These are phyloP conservation scores for Rhinocladiella mackenziei DNA, from an alignment of 2,329 filamentous ascomycete genomes.

Conservation along the genomic window DNA sequence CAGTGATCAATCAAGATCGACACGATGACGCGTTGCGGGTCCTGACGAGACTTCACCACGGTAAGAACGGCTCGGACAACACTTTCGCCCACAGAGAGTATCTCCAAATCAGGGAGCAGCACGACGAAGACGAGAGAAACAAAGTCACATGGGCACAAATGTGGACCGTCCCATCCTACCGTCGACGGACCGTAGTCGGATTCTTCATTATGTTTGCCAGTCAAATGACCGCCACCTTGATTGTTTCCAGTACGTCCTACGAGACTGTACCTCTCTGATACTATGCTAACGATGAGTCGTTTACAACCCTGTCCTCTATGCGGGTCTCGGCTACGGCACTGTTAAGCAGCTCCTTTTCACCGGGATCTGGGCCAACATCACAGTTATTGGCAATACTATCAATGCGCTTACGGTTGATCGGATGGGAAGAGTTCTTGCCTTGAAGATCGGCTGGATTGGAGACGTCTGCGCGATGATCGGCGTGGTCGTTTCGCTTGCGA, in stretches of 20 bases:
- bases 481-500: slow-evolving; percentile 10
- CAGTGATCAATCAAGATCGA: slow-evolving; percentile 24
- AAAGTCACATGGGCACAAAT: slow-evolving; percentile 14
- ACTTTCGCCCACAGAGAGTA: slow-evolving; percentile 12
- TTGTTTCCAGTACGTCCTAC: slow-evolving; percentile 9
- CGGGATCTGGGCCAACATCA: slow-evolving; percentile 29
- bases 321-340: slow-evolving; percentile 32
- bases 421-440: slow-evolving; percentile 30
- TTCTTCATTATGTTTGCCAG: slow-evolving; percentile 34
- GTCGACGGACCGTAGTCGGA: slow-evolving; percentile 26
- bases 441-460: slow-evolving; percentile 20
- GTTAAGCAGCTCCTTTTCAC: slow-evolving; percentile 32
- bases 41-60: slow-evolving; percentile 11
- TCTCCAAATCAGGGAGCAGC: slow-evolving; percentile 16
- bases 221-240: slow-evolving; percentile 32
- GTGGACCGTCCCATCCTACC: slow-evolving; percentile 9
- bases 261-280: background rate
- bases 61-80: slow-evolving; percentile 9
- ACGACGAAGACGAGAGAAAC: slow-evolving; percentile 12
- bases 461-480: slow-evolving; percentile 18
- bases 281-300: slow-evolving; percentile 7
- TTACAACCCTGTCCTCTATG: slow-evolving; percentile 32
- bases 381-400: slow-evolving; percentile 15
- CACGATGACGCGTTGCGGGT: slow-evolving; percentile 43
- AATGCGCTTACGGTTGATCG: slow-evolving; percentile 28